These are phyloP conservation scores for Backusella circina DNA, from an alignment of 192 early-diverging fungal species.

Conservation along the genomic window DNA sequence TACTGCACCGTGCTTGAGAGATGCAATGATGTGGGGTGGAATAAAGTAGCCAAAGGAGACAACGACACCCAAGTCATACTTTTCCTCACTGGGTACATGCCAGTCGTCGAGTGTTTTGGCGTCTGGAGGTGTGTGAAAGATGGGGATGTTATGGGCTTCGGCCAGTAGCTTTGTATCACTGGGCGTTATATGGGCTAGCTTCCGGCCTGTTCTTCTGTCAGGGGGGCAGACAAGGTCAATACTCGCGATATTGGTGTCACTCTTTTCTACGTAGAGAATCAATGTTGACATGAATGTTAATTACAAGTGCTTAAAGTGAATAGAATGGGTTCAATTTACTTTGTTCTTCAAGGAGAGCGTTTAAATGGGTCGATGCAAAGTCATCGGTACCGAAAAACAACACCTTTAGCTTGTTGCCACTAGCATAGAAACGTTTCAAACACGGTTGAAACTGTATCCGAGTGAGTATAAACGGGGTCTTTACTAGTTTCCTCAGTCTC, in stretches of 20 bases:
- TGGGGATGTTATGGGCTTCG: slow-evolving; percentile 26
- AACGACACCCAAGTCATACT: slow-evolving; percentile 85
- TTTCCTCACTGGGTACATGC: slow-evolving; percentile 33
- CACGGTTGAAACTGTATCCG: background rate
- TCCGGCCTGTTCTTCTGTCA: slow-evolving; percentile 37
- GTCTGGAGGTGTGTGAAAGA: slow-evolving; percentile 52
- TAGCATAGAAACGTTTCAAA: background rate
- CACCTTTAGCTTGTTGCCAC: slow-evolving; percentile 23
- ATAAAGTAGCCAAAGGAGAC: slow-evolving; percentile 93
- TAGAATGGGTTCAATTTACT: slow-evolving; percentile 8
- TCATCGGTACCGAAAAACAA: slow-evolving; percentile 90
- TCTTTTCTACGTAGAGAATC: slow-evolving; percentile 28
- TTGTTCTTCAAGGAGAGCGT: slow-evolving; percentile 52
- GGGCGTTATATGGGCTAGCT: slow-evolving; percentile 4
- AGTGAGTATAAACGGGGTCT: background rate
- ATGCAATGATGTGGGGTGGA: slow-evolving; percentile 62
- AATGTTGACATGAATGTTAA: slow-evolving; percentile 34
- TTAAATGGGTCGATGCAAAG: slow-evolving; percentile 66
- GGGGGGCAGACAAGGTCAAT: slow-evolving; percentile 32
- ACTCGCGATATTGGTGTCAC: slow-evolving; percentile 19
- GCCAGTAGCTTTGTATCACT: slow-evolving; percentile 49
- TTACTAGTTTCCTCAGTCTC: background rate
- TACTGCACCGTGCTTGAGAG: slow-evolving; percentile 66
- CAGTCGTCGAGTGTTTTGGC: slow-evolving; percentile 41
- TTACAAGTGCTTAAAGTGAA: slow-evolving; percentile 6